These are phyloP conservation scores for Rachicladosporium sp. DNA, from an alignment of 2,329 filamentous ascomycete genomes.

Conservation along the genomic window DNA sequence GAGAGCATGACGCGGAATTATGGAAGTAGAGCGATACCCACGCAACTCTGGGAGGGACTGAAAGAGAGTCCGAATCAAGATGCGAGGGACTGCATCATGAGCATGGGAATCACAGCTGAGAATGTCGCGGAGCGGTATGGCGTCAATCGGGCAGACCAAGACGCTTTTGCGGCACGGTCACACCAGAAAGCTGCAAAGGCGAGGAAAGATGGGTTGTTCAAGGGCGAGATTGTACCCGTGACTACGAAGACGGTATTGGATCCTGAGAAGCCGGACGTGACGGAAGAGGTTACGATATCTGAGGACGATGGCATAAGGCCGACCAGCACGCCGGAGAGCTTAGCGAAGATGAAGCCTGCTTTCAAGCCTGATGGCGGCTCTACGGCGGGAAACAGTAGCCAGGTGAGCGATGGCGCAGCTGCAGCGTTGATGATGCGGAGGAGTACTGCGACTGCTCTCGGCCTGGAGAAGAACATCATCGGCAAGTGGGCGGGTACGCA, in stretches of 20 bases:
- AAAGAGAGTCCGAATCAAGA: conserved; percentile 52
- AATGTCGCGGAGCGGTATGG: conserved; percentile 72
- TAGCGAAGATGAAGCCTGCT: conserved; percentile 72
- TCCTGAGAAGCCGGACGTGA: conserved; percentile 38
- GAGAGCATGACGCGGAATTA: conserved; percentile 96
- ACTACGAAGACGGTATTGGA: conserved; percentile 56
- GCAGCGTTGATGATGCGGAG: conserved; percentile 74
- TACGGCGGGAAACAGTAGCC: conserved; percentile 76
- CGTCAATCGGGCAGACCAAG: conserved; percentile 63
- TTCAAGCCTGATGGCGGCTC: conserved; percentile 63
- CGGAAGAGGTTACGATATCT: conserved; percentile 53
- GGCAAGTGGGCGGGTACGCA: conserved; percentile 71
- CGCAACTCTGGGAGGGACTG: conserved; percentile 64
- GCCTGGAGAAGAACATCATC: conserved; percentile 56
- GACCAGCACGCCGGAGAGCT: conserved; percentile 53
- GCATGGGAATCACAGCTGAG: conserved; percentile 83
- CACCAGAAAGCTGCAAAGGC: conserved; percentile 64
- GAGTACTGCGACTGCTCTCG: conserved; percentile 63
- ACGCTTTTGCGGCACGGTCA: conserved; percentile 64
- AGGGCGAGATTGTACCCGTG: conserved; percentile 68
- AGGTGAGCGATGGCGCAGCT: conserved; percentile 80
- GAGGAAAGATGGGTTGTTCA: conserved; percentile 57
- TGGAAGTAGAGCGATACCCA: conserved; percentile 70
- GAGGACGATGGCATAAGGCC: conserved; percentile 75
- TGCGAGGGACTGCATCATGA: conserved; percentile 79